Evolutionary conservation across 2,329 filamentous ascomycete genomes (phyloP).

Genomic region (Bipolaris cookei): DNA sequence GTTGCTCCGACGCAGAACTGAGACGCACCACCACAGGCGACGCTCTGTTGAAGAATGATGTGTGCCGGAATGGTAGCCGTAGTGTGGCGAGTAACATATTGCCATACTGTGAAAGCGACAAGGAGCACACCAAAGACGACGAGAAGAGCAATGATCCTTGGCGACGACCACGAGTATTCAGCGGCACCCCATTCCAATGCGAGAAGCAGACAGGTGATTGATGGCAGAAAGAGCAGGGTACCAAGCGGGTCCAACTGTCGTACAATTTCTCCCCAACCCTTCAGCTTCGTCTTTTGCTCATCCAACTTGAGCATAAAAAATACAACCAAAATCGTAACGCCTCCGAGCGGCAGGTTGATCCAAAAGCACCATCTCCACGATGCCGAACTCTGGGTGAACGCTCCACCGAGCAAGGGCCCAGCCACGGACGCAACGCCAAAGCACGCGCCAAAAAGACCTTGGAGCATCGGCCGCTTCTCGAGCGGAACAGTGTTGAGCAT

Average conservation of each 20-base stretch:
- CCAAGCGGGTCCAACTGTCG: constrained; percentile 53
- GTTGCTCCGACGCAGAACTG: constrained; percentile 51
- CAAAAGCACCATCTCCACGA: constrained; percentile 56
- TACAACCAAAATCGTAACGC: constrained; percentile 46
- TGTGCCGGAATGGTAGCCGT: constrained; percentile 53
- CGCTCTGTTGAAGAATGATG: constrained; percentile 51
- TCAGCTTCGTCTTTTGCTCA: constrained; percentile 39
- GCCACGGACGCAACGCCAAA: constrained; percentile 50
- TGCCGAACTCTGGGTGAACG: constrained; percentile 50
- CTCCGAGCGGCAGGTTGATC: constrained; percentile 62
- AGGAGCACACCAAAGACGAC: constrained; percentile 51
- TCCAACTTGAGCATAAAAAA: constrained; percentile 44
- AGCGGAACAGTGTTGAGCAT: constrained; percentile 48
- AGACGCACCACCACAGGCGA: constrained; percentile 49
- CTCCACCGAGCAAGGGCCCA: constrained; percentile 54
- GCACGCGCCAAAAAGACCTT: constrained; percentile 50
- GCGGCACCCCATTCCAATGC: constrained; percentile 58
- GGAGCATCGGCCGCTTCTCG: constrained; percentile 51
- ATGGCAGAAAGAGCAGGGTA: constrained; percentile 50
- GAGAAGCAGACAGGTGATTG: constrained; percentile 55
- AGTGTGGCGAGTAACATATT: constrained; percentile 48
- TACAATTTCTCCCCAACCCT: constrained; percentile 40
- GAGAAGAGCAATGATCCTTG: constrained; percentile 52
- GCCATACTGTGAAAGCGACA: constrained; percentile 48
- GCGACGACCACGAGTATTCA: constrained; percentile 52